Evolutionary conservation across 768 basidiomycete genomes (phyloP).

Genomic region (Lentinula guzmanii): DNA sequence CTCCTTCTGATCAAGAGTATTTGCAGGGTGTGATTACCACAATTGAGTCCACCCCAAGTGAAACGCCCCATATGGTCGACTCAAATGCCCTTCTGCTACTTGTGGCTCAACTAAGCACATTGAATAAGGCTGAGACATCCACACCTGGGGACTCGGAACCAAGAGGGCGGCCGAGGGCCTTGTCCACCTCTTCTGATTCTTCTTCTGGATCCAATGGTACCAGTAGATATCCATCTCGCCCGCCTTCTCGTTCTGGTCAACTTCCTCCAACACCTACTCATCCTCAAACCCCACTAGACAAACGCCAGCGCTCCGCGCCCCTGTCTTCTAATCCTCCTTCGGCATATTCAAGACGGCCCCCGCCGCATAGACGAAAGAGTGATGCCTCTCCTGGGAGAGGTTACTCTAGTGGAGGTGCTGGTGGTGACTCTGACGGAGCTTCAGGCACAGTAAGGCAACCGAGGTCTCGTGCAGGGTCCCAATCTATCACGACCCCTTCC

Average conservation of each 20-base stretch:
- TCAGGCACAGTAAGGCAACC: neutral
- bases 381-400: slow-evolving; percentile 33
- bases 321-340: slow-evolving; percentile 57
- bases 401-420: slow-evolving; percentile 31
- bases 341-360: slow-evolving; percentile 71
- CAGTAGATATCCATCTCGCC: slow-evolving; percentile 58
- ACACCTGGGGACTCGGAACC: slow-evolving; percentile 28
- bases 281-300: slow-evolving; percentile 1
- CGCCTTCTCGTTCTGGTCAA: neutral
- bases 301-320: slow-evolving; percentile 65
- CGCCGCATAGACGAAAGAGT: slow-evolving; percentile 65
- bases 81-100: slow-evolving; percentile 26
- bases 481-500: slow-evolving; percentile 51
- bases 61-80: slow-evolving; percentile 37
- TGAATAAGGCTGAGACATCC: slow-evolving; percentile 24
- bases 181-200: slow-evolving; percentile 35
- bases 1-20: slow-evolving; percentile 53
- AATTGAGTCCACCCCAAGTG: slow-evolving; percentile 51
- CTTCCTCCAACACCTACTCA: neutral
- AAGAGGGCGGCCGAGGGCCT: slow-evolving; percentile 40
- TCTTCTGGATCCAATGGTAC: slow-evolving; percentile 44
- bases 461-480: slow-evolving; percentile 58
- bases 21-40: slow-evolving; percentile 49
- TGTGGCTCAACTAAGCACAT: slow-evolving; percentile 48
- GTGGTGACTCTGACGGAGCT: slow-evolving; percentile 74